These are phyloP conservation scores for Coffea eugenioides DNA, from an alignment of 257 asterid genomes.

Conservation along the genomic window DNA sequence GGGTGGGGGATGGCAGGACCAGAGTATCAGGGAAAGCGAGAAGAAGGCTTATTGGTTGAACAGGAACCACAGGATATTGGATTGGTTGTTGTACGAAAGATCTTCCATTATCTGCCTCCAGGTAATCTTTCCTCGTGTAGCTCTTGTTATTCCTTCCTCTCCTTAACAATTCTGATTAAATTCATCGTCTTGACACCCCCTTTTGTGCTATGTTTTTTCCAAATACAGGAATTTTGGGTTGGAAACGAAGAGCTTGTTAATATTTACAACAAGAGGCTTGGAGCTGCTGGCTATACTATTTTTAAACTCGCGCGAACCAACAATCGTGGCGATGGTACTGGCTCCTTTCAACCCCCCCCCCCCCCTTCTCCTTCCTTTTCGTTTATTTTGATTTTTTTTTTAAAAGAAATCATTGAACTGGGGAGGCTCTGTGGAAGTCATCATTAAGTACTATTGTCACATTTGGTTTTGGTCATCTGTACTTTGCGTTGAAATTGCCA, in stretches of 20 bases:
- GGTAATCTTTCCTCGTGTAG: constrained; percentile 36
- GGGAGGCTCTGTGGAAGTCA: background rate
- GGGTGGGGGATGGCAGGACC: constrained; percentile 64
- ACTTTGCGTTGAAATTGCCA: background rate
- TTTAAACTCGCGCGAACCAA: constrained; percentile 93
- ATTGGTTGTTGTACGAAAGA: constrained; percentile 87
- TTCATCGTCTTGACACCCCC: background rate
- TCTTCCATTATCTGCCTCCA: constrained; percentile 98
- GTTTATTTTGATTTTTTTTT: background rate
- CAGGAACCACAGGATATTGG: constrained; percentile 79
- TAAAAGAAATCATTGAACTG: background rate
- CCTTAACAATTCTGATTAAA: background rate
- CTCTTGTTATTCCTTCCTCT: background rate
- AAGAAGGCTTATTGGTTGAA: constrained; percentile 76
- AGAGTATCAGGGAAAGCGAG: constrained; percentile 87
- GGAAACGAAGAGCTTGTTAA: constrained; percentile 90
- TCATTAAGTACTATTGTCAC: background rate
- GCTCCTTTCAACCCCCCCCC: constrained; percentile 2
- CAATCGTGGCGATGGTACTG: constrained; percentile 96
- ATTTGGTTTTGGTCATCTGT: background rate
- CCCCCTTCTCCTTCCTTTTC: background rate
- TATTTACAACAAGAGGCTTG: constrained; percentile 87
- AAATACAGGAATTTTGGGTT: constrained; percentile 87
- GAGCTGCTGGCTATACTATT: constrained; percentile 84
- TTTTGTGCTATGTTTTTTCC: constrained; percentile 4